Percentiles rank a stretch among this genome's conserved stretches.
Conservation (phyloP, 768 basidiomycete genomes). For the Mycena amicta region DNA sequence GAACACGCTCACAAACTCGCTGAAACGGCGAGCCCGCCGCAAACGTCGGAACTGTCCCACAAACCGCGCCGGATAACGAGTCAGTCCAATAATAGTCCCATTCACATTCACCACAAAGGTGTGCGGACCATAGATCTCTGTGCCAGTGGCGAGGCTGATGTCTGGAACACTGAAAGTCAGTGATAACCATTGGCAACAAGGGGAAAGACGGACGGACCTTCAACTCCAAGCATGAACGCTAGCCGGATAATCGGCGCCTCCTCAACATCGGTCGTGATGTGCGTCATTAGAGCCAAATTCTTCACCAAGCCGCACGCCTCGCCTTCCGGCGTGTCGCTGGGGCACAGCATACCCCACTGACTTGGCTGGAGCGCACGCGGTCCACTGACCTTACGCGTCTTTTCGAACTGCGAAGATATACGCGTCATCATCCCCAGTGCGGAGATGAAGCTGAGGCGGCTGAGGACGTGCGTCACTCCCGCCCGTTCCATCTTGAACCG, state of each 20-base stretch:
- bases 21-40: conserved; percentile 87
- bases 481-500: conserved; percentile 99
- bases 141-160: conserved; percentile 87
- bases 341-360: conserved; percentile 99
- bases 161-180: conserved; percentile 46
- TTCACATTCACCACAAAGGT: conserved; percentile 97
- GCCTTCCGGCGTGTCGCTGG: conserved; percentile 98
- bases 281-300: conserved; percentile 98
- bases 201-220: conserved; percentile 58
- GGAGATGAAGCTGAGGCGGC: conserved; percentile 92
- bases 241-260: conserved; percentile 91
- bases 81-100: conserved; percentile 92
- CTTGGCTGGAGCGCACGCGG: conserved; percentile 95
- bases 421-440: conserved; percentile 99
- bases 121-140: conserved; percentile 92
- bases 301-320: conserved; percentile 99
- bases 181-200: too few species aligned
- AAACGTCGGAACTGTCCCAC: conserved; percentile 90
- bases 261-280: conserved; percentile 98
- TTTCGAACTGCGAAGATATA: conserved; percentile 98
- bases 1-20: conserved; percentile 96
- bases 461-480: conserved; percentile 96
- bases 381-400: conserved; percentile 97
- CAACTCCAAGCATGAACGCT: conserved; percentile 94
- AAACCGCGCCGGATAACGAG: conserved; percentile 81